A percentile compares a stretch with the other conserved stretches of the same genome.
Conservation (phyloP, 208 protist species). For the Strigomonas galati region DNA sequence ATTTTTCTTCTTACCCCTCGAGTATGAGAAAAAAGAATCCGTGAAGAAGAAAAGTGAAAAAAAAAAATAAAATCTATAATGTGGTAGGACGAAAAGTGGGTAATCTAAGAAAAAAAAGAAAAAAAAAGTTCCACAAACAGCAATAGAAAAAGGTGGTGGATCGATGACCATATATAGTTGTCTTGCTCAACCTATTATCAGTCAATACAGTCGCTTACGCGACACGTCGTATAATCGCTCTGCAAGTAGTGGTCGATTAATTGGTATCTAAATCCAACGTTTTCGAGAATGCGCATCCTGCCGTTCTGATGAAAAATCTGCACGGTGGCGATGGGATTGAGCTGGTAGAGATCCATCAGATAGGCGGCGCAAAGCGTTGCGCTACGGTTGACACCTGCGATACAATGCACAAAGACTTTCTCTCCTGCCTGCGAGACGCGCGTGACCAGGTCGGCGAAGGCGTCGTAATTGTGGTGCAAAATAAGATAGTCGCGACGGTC, state of each 20-base stretch:
- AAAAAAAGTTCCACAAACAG: too few relatives aligned
- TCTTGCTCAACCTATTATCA: too few relatives aligned
- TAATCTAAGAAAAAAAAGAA: too few relatives aligned
- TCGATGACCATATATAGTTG: too few relatives aligned
- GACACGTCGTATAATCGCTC: background rate
- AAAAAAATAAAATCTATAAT: too few relatives aligned
- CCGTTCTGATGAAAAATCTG: slow-evolving; percentile 52
- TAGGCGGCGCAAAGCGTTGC: slow-evolving; percentile 79
- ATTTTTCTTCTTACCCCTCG: too few relatives aligned
- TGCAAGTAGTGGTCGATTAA: slow-evolving; percentile 83
- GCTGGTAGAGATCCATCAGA: slow-evolving; percentile 54
- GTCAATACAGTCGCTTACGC: too few relatives aligned
- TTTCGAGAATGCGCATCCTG: slow-evolving; percentile 67
- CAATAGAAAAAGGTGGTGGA: too few relatives aligned
- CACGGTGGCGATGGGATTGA: slow-evolving; percentile 53
- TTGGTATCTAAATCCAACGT: slow-evolving; percentile 77
- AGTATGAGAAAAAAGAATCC: too few relatives aligned
- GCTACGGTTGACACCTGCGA: slow-evolving; percentile 85
- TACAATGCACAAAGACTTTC: slow-evolving; percentile 84
- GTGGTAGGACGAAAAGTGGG: too few relatives aligned
- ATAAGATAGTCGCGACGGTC: slow-evolving; percentile 80
- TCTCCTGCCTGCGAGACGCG: slow-evolving; percentile 30
- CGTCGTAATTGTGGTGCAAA: slow-evolving; percentile 68
- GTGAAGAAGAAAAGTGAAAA: too few relatives aligned
- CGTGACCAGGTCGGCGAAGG: slow-evolving; percentile 51